Evolutionary conservation across 352 stramenopile species (phyloP).

Genomic region (Aphanomyces euteiches): DNA sequence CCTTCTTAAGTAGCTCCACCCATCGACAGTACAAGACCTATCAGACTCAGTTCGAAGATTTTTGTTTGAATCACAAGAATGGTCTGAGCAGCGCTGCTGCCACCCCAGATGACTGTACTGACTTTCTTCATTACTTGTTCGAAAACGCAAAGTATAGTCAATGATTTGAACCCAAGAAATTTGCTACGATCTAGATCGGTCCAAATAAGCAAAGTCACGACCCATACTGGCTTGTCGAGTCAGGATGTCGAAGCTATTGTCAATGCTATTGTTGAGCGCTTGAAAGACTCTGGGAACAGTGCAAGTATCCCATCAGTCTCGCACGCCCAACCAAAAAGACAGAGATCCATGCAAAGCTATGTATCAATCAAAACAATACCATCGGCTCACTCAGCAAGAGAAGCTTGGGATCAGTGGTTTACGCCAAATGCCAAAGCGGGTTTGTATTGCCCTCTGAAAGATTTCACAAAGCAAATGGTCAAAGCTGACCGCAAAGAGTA

Average conservation of each 20-base stretch:
- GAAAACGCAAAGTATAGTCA: not conserved
- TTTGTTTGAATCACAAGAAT: too few relatives aligned
- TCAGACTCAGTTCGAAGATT: too few relatives aligned
- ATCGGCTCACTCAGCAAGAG: not conserved
- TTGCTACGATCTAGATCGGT: not conserved
- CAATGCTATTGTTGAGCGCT: not conserved
- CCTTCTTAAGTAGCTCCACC: too few relatives aligned
- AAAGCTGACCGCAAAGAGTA: constrained; percentile 1
- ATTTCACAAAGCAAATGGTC: constrained; percentile 6
- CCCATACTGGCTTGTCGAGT: not conserved
- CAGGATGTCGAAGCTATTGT: not conserved
- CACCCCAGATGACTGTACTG: too few relatives aligned
- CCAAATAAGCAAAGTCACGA: not conserved
- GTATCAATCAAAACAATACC: not conserved
- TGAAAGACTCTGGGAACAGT: not conserved
- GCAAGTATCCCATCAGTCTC: not conserved
- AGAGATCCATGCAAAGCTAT: not conserved
- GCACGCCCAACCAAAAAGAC: not conserved
- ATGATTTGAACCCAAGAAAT: constrained; percentile 2
- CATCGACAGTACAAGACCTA: too few relatives aligned
- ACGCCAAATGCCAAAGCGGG: not conserved
- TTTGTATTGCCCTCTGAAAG: not conserved
- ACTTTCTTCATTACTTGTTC: too few relatives aligned
- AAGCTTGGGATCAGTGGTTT: constrained; percentile 12
- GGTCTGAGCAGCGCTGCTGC: too few relatives aligned